Conservation (phyloP, 768 basidiomycete species). For the Solioccasus polychromus region DNA sequence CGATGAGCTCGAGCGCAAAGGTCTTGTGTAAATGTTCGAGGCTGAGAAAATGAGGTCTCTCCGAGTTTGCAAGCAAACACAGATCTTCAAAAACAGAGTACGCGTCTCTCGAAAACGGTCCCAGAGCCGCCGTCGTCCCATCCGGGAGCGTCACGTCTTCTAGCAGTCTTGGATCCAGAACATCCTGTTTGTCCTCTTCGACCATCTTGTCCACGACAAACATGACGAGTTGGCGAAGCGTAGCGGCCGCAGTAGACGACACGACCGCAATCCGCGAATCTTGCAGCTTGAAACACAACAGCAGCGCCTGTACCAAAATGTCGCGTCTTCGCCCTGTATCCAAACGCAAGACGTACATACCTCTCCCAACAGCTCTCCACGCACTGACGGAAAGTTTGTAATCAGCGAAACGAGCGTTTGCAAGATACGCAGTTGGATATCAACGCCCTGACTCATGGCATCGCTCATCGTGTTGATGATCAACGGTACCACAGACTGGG, state of each 20-base stretch:
- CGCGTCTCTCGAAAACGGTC: constrained; percentile 78
- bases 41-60: constrained; percentile 78
- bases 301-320: constrained; percentile 57
- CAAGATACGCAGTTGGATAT: constrained; percentile 91
- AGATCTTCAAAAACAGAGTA: constrained; percentile 91
- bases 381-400: constrained; percentile 81
- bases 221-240: constrained; percentile 94
- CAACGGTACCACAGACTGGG: constrained; percentile 69
- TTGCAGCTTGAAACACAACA: constrained; percentile 94
- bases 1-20: constrained; percentile 94
- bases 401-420: constrained; percentile 91
- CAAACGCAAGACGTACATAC: constrained; percentile 42
- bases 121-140: constrained; percentile 58
- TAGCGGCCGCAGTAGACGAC: constrained; percentile 95
- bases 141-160: constrained; percentile 61
- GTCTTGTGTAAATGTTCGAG: constrained; percentile 85
- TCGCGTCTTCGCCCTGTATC: not conserved
- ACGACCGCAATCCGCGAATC: constrained; percentile 96
- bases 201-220: constrained; percentile 95
- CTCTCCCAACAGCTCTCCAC: constrained; percentile 76
- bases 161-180: constrained; percentile 11
- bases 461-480: constrained; percentile 84
- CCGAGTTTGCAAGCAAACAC: constrained; percentile 81
- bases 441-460: constrained; percentile 91
- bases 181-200: constrained; percentile 59